Percentiles rank a stretch among this genome's conserved stretches.
phyloP scores from a whole-genome alignment of 768 basidiomycete genomes.

The Tephrocybe sp. region DNA sequence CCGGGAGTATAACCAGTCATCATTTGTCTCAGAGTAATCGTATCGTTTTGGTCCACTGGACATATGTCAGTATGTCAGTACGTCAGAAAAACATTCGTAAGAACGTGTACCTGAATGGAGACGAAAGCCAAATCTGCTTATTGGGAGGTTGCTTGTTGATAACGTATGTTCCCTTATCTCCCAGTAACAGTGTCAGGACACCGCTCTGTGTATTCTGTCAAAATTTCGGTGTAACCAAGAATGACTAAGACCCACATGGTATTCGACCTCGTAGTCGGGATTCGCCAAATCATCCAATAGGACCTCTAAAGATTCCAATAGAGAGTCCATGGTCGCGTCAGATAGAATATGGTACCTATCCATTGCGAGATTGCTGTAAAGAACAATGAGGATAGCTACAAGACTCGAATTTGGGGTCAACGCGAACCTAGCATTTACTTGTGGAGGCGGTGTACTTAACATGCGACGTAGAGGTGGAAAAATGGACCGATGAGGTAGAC shows the following conservation, averaged over 20 bases:
- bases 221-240: neutral
- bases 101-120: constrained; percentile 68
- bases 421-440: constrained; percentile 53
- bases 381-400: neutral
- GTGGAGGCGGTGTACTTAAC: constrained; percentile 55
- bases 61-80: neutral
- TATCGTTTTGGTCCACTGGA: constrained; percentile 89
- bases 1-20: constrained; percentile 76
- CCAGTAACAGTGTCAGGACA: constrained; percentile 82
- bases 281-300: constrained; percentile 60
- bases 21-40: constrained; percentile 58
- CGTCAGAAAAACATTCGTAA: neutral
- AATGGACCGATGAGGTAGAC: neutral
- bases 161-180: constrained; percentile 81
- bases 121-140: constrained; percentile 95
- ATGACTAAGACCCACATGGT: constrained; percentile 55
- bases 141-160: constrained; percentile 98
- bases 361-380: constrained; percentile 44
- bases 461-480: constrained; percentile 22
- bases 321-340: constrained; percentile 71
- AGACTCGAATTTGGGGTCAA: neutral
- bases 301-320: constrained; percentile 74
- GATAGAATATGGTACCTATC: constrained; percentile 70
- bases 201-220: constrained; percentile 57
- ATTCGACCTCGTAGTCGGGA: constrained; percentile 78